Base-by-base conservation (phyloP, 805 yeast species). In the Metschnikowia santaceciliae region DNA sequence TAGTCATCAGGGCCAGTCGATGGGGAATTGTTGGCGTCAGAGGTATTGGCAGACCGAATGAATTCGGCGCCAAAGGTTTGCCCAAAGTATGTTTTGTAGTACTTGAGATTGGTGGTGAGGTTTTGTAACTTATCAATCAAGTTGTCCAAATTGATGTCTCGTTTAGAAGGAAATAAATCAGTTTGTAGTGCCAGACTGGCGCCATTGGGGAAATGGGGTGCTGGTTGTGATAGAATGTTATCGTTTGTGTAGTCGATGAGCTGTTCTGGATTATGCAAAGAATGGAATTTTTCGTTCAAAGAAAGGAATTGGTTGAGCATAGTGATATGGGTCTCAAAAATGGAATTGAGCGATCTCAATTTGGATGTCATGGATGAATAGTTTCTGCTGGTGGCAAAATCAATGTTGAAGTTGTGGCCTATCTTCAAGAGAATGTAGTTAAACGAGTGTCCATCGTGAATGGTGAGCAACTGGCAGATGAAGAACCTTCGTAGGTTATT, bases 401-500 rank as follows among this genome's bases (percentile, higher is more conserved):
- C 42, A 6, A 50, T 37, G 38, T 50, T 49, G 47, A 62, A 61
- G 17, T 46, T 54, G 46, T 64, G 66, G 48, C 56, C 54, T 6
- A 71, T 50, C 33, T 68, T 69, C 47, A 58, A 61, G 5, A 70
- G 45, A 50, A 70, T 71, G 56, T 68, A 71, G 53, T 64, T 73
- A 32, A 57, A 58, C 6, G 48, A 44, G 13, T 66, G 60, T 6
- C 47, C 35, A 41, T 72, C 75, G 53, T 72, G 68, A 19, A 70
- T 42, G 4, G 76, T 65, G 30, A 74, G 60, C 35, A 74, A 55
- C 54, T 71, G 72, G 54, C 76, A 71, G 4, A 73, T 61, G 23
- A 73, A 59, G 13, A 74, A 57, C 41, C 74, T 68, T 32, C 78
- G 51, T 36, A 68, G 54, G 46, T 66, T 71, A 52, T 72, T 72